Conservation (phyloP, 1,139 yeast species). For the Yamadazyma diddensiae region DNA sequence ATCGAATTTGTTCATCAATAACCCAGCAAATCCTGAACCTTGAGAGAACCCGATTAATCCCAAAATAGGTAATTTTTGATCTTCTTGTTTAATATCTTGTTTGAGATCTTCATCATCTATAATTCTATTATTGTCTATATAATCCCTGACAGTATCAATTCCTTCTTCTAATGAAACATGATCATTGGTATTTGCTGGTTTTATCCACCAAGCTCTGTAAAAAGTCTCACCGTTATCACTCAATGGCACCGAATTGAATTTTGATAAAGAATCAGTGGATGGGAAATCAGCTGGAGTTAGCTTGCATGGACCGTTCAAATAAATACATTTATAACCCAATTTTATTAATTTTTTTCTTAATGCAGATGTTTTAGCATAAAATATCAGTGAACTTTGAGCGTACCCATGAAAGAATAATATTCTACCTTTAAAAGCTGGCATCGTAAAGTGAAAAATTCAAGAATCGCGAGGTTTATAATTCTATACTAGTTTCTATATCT, state of each 20-base stretch:
- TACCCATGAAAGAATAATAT: slow-evolving; percentile 44
- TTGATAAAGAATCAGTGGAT: slow-evolving; percentile 43
- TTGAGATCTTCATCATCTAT: slow-evolving; percentile 29
- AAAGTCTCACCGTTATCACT: slow-evolving; percentile 23
- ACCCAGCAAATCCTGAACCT: slow-evolving; percentile 52
- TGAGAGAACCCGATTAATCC: slow-evolving; percentile 47
- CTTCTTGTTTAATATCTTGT: slow-evolving; percentile 21
- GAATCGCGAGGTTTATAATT: neutral
- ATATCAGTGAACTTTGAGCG: slow-evolving; percentile 42
- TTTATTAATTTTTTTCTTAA: slow-evolving; percentile 37
- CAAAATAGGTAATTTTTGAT: slow-evolving; percentile 30
- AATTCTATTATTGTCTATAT: slow-evolving; percentile 29
- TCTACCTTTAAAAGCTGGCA: slow-evolving; percentile 20
- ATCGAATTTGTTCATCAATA: slow-evolving; percentile 31
- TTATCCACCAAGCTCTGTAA: slow-evolving; percentile 41
- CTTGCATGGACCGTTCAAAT: slow-evolving; percentile 71
- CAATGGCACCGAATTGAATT: slow-evolving; percentile 26
- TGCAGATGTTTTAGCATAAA: slow-evolving; percentile 47
- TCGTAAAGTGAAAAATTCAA: neutral
- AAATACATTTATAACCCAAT: slow-evolving; percentile 58
- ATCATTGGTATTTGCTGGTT: slow-evolving; percentile 20
- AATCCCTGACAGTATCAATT: slow-evolving; percentile 28
- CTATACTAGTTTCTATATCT: slow-evolving; percentile 17
- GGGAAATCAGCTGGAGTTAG: slow-evolving; percentile 71
- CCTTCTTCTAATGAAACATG: slow-evolving; percentile 27